These are phyloP conservation scores for Backusella macrospora DNA, from an alignment of 192 early-diverging fungal genomes.

Conservation along the genomic window DNA sequence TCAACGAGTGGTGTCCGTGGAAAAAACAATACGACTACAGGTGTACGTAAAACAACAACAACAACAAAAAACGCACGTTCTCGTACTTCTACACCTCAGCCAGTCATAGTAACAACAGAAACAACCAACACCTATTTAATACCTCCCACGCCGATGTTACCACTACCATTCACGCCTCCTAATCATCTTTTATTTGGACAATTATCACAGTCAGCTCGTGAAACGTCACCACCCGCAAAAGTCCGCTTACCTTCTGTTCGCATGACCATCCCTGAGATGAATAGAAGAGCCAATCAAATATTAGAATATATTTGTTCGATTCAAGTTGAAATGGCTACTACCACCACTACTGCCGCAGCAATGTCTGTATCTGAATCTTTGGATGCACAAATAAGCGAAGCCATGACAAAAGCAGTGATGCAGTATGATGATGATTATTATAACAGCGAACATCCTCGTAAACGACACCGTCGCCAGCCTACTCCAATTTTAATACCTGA, in stretches of 20 bases:
- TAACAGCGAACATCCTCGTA: background rate
- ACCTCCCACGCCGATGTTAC: background rate
- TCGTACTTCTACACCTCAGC: slow-evolving; percentile 28
- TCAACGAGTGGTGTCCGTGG: no score
- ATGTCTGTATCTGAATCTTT: background rate
- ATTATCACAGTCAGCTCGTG: slow-evolving; percentile 2
- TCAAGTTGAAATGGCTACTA: slow-evolving; percentile 48
- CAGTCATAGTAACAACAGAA: background rate
- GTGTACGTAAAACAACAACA: background rate
- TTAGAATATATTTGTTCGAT: slow-evolving; percentile 61
- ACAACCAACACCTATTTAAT: no score
- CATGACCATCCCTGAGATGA: slow-evolving; percentile 65
- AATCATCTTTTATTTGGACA: no score
- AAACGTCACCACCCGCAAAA: slow-evolving; percentile 48
- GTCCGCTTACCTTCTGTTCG: slow-evolving; percentile 53
- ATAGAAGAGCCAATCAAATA: slow-evolving; percentile 66
- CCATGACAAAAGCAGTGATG: no score
- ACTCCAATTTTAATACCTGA: slow-evolving; percentile 24
- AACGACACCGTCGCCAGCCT: background rate
- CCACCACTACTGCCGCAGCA: background rate
- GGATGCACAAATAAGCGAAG: background rate
- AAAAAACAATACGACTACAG: no score
- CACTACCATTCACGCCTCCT: background rate
- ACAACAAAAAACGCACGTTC: background rate
- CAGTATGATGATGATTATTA: no score